Base-by-base conservation (phyloP, 1,284 basidiomycete species). In the Fomitopsis palustris region DNA sequence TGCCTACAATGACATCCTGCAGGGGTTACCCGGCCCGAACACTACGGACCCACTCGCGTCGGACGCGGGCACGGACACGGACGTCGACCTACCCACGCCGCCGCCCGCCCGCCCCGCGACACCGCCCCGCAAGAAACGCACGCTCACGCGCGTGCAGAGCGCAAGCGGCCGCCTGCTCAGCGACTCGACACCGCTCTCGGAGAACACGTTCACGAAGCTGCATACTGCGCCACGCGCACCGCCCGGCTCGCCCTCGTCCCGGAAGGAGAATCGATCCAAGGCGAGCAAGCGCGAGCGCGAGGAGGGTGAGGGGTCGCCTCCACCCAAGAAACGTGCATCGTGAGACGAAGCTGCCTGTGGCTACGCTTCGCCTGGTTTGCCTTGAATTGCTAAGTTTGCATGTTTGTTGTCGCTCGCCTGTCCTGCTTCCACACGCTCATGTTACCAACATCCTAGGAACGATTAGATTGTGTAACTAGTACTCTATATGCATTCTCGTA, bases 1-100 rank as follows among this genome's bases (percentile, higher is more conserved):
- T 0, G 90, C 85, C 1, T 92, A 88, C 67, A 79, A 86, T 17
- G 75, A 75, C 0, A 75, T 90, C 7, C 64, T 87, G 66, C 81
- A 53, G 61, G 69, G 25, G 63, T 67, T 37, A 53, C 59, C 45
- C 4, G 25, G 31, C 14, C 16, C 5, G 21, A 27, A 14, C 23
- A 23, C 14, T 7, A n/a, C 25, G 12, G 41, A 54, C 25, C 53
- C 53, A 4, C 58, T 43, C 37, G 43, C 45, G 35, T 33, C n/a
- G 29, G 57, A 43, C 14, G 21, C 45, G n/a, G 57, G 45, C 14
- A 21, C 45, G n/a, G 23, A 35, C n/a, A 25, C 35, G 10, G 35
- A 17, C 38, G 16, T 37, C 35, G 25, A 12, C 23, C 25, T 42
- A 42, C 55, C 23, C 25, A 54, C 59, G 27, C 59, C 59, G 17